Evolutionary conservation across 805 yeast species (phyloP).

Genomic region (Starmerella stellata): DNA sequence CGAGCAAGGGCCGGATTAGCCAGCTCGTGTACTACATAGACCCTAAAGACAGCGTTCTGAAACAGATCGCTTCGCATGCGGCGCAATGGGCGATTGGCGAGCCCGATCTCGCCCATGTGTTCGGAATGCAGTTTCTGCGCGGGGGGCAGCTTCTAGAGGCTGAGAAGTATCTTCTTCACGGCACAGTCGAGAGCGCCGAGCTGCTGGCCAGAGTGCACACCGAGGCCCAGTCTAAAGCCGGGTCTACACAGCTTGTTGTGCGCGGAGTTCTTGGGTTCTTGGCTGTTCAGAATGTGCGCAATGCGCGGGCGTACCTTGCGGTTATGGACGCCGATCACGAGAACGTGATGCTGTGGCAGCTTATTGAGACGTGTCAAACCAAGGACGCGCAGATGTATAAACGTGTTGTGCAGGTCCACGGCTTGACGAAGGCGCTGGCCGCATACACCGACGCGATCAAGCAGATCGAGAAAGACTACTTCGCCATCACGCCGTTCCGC

Average conservation of each 20-base stretch:
- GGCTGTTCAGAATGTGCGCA: slow-evolving; percentile 45
- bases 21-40: slow-evolving; percentile 29
- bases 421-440: slow-evolving; percentile 31
- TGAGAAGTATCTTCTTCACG: slow-evolving; percentile 54
- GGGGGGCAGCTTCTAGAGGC: slow-evolving; percentile 41
- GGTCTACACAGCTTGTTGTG: slow-evolving; percentile 13
- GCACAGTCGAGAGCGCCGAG: slow-evolving; percentile 35
- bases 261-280: slow-evolving; percentile 65
- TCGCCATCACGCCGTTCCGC: slow-evolving; percentile 36
- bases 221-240: slow-evolving; percentile 25
- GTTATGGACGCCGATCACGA: slow-evolving; percentile 20
- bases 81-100: slow-evolving; percentile 51
- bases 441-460: background rate
- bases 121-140: slow-evolving; percentile 44
- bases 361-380: slow-evolving; percentile 41
- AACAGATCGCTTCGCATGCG: slow-evolving; percentile 47
- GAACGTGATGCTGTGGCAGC: slow-evolving; percentile 51
- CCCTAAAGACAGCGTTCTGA: slow-evolving; percentile 41
- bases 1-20: slow-evolving; percentile 30
- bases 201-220: slow-evolving; percentile 32
- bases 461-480: slow-evolving; percentile 43
- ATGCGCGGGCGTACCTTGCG: slow-evolving; percentile 30
- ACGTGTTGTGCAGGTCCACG: slow-evolving; percentile 27
- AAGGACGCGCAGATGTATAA: slow-evolving; percentile 35
- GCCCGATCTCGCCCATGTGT: slow-evolving; percentile 49